A percentile compares a stretch with the other conserved stretches of the same genome.
These are phyloP conservation scores for Echria macrotheca DNA, from an alignment of 495 filamentous ascomycete genomes.

Conservation along the genomic window DNA sequence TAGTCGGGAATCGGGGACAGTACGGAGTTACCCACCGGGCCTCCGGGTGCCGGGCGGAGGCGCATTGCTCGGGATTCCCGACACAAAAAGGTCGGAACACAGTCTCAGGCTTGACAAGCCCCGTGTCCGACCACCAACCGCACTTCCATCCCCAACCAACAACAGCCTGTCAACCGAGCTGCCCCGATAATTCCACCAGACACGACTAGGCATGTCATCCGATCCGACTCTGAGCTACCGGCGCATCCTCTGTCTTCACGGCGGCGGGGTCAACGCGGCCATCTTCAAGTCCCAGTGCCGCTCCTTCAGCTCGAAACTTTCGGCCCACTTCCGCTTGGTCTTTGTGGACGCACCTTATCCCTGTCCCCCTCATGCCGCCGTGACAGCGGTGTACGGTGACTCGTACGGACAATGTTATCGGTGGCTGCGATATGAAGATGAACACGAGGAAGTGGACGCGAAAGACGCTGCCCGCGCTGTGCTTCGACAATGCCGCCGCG, in stretches of 20 bases:
- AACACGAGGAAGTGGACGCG: background rate
- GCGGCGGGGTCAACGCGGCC: slow-evolving; percentile 18
- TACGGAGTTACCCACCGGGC: too few species aligned
- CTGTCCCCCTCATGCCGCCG: slow-evolving; percentile 18
- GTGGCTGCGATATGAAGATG: slow-evolving; percentile 19
- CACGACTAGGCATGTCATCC: too few species aligned
- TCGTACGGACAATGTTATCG: slow-evolving; percentile 16
- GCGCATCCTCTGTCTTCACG: slow-evolving; percentile 24
- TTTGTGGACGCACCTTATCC: slow-evolving; percentile 16
- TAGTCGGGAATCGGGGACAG: too few species aligned
- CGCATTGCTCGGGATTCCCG: too few species aligned
- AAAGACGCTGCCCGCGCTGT: slow-evolving; percentile 3
- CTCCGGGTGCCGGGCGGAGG: too few species aligned
- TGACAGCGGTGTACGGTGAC: slow-evolving; percentile 24
- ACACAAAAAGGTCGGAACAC: too few species aligned
- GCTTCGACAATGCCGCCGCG: background rate
- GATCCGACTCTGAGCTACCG: background rate
- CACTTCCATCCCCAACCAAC: too few species aligned
- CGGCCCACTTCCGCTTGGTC: slow-evolving; percentile 22
- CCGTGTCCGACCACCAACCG: too few species aligned
- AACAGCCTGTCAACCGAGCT: too few species aligned
- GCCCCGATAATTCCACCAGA: too few species aligned
- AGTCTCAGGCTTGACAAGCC: too few species aligned
- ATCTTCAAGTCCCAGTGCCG: slow-evolving; percentile 30
- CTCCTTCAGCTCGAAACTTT: slow-evolving; percentile 15